These are phyloP conservation scores for Keqinozyma sinolaborantium DNA, from an alignment of 1,139 yeast genomes.

Conservation along the genomic window DNA sequence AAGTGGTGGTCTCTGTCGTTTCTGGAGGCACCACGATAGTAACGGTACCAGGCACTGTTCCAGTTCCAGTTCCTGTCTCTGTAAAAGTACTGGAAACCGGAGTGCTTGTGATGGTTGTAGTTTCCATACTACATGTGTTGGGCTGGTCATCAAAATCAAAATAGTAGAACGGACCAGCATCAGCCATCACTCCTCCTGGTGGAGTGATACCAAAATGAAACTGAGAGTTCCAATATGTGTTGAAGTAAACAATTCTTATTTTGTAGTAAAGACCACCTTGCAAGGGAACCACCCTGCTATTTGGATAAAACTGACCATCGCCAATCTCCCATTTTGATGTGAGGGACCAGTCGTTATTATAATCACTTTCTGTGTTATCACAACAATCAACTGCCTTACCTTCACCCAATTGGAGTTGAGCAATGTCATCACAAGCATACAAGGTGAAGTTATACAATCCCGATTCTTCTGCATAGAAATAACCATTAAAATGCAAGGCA, in stretches of 20 bases:
- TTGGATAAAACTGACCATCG: too few species aligned
- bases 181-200: background rate
- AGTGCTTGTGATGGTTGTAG: too few species aligned
- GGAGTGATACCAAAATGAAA: background rate
- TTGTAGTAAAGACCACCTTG: background rate
- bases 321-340: too few species aligned
- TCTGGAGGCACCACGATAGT: too few species aligned
- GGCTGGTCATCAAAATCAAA: background rate
- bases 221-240: background rate
- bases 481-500: background rate
- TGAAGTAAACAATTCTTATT: background rate
- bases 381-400: background rate
- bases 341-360: too few species aligned
- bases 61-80: too few species aligned
- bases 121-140: too few species aligned
- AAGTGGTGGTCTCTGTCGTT: too few species aligned
- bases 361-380: too few species aligned
- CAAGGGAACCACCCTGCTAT: background rate
- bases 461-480: background rate
- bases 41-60: too few species aligned
- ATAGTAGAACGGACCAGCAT: background rate
- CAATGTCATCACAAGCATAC: background rate
- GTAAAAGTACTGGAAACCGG: too few species aligned
- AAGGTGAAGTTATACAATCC: background rate
- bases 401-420: background rate